A percentile compares a stretch with the other conserved stretches of the same genome.
Evolutionary conservation across 2,329 filamentous ascomycete genomes (phyloP).

Genomic region (Talaromyces sp.): DNA sequence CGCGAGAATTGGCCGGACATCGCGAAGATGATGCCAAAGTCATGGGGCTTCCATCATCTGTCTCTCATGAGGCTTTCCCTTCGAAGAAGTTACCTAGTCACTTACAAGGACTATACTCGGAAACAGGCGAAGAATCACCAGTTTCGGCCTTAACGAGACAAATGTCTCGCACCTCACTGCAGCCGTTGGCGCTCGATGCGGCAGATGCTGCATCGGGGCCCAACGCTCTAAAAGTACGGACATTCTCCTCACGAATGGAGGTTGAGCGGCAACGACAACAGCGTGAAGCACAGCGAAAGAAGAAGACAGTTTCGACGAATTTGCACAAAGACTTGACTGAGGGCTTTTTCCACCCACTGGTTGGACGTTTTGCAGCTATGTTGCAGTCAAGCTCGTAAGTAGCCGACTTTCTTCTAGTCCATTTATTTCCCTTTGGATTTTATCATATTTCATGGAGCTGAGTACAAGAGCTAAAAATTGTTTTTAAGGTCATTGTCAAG

Average conservation of each 20-base stretch:
- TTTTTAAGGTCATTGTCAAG: conserved; percentile 27
- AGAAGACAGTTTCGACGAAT: conserved; percentile 63
- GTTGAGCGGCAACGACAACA: conserved; percentile 53
- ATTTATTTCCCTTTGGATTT: not conserved
- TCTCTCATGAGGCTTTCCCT: conserved; percentile 56
- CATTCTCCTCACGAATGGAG: conserved; percentile 74
- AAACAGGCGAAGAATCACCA: conserved; percentile 41
- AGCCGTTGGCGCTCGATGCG: conserved; percentile 74
- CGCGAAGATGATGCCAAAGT: conserved; percentile 49
- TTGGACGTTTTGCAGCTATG: conserved; percentile 69
- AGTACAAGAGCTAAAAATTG: conserved; percentile 9
- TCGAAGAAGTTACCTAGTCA: conserved; percentile 72
- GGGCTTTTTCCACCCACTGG: conserved; percentile 82
- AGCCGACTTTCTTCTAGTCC: not conserved
- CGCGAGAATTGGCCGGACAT: conserved; percentile 78
- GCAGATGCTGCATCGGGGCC: conserved; percentile 78
- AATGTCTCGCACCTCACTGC: conserved; percentile 69
- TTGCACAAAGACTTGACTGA: conserved; percentile 71
- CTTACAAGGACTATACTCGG: conserved; percentile 67
- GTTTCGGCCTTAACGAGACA: conserved; percentile 65
- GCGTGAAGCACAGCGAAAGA: conserved; percentile 42
- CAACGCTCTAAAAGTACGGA: conserved; percentile 79
- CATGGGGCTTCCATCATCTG: conserved; percentile 29
- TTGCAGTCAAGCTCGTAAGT: conserved; percentile 49
- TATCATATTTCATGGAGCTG: not conserved